Evolutionary conservation across 768 basidiomycete genomes (phyloP).

Genomic region (Auricularia cornea): DNA sequence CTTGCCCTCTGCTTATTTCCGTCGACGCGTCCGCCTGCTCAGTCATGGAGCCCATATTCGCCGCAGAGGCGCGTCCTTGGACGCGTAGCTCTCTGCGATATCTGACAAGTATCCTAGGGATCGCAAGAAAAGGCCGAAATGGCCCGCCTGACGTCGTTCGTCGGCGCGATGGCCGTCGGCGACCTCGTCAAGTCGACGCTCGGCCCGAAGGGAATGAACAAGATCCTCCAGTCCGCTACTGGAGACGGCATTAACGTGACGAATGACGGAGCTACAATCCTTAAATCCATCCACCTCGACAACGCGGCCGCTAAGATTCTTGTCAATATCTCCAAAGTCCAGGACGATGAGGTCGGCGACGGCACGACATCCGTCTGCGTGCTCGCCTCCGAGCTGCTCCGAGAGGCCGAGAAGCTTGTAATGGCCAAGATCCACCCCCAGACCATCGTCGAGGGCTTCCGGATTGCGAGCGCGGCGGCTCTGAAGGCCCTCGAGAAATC

Average conservation of each 20-base stretch:
- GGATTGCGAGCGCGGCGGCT: slow-evolving; percentile 82
- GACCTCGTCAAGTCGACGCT: slow-evolving; percentile 98
- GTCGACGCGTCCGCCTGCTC: not conserved
- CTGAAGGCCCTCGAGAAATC: slow-evolving; percentile 75
- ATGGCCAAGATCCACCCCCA: slow-evolving; percentile 92
- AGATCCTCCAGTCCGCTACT: slow-evolving; percentile 89
- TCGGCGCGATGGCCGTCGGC: slow-evolving; percentile 93
- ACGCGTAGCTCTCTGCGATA: not conserved
- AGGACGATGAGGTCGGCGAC: slow-evolving; percentile 98
- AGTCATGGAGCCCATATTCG: not conserved
- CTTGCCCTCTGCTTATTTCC: not conserved
- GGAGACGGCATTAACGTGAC: slow-evolving; percentile 93
- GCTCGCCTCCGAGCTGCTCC: slow-evolving; percentile 78
- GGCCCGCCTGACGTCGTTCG: slow-evolving; percentile 95
- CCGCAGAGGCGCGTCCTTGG: not conserved
- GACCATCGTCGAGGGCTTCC: slow-evolving; percentile 94
- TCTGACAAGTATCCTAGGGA: slow-evolving; percentile 19
- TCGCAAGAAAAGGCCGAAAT: slow-evolving; percentile 91
- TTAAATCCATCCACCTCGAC: slow-evolving; percentile 95
- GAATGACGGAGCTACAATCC: slow-evolving; percentile 97
- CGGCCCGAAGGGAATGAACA: slow-evolving; percentile 99
- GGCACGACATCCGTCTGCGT: slow-evolving; percentile 91
- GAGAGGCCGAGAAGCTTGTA: slow-evolving; percentile 94
- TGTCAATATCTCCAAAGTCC: slow-evolving; percentile 99
- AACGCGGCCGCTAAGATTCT: slow-evolving; percentile 99